Conservation (phyloP, 208 protist genomes). For the Leishmania major region DNA sequence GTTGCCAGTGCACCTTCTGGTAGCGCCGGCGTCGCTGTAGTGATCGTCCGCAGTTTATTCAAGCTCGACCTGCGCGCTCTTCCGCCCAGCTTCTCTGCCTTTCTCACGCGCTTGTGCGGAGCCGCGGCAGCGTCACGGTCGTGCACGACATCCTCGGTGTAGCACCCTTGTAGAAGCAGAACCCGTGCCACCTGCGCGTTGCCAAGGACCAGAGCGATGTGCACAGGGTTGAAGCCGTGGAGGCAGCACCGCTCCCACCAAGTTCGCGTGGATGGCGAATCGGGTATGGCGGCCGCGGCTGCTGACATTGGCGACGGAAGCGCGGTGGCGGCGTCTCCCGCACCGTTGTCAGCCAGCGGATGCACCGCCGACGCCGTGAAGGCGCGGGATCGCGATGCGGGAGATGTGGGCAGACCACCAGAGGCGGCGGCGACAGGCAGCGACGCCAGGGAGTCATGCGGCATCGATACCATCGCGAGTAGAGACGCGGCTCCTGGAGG, state of each 20-base stretch:
- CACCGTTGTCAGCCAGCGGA: background rate
- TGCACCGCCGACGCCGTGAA: background rate
- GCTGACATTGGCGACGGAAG: background rate
- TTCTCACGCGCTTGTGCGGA: background rate
- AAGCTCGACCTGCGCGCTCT: background rate
- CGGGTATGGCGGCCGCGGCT: constrained; percentile 4
- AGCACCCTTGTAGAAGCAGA: constrained; percentile 19
- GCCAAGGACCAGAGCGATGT: constrained; percentile 40
- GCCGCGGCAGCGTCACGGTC: background rate
- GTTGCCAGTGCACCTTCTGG: background rate
- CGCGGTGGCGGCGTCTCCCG: background rate
- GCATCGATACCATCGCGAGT: background rate
- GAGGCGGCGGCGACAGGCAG: background rate
- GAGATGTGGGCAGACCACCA: background rate
- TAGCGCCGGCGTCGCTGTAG: background rate
- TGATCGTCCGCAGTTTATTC: background rate
- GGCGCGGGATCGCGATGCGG: background rate
- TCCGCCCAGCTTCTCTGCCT: background rate
- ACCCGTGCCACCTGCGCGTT: constrained; percentile 30
- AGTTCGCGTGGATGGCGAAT: constrained; percentile 2
- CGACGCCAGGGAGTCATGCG: background rate
- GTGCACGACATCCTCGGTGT: background rate
- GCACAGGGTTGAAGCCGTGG: constrained; percentile 36
- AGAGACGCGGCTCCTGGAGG: background rate
- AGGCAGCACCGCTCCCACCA: constrained; percentile 30